Evolutionary conservation across 1,284 basidiomycete genomes (phyloP).

Genomic region (Leccinum proliferum): DNA sequence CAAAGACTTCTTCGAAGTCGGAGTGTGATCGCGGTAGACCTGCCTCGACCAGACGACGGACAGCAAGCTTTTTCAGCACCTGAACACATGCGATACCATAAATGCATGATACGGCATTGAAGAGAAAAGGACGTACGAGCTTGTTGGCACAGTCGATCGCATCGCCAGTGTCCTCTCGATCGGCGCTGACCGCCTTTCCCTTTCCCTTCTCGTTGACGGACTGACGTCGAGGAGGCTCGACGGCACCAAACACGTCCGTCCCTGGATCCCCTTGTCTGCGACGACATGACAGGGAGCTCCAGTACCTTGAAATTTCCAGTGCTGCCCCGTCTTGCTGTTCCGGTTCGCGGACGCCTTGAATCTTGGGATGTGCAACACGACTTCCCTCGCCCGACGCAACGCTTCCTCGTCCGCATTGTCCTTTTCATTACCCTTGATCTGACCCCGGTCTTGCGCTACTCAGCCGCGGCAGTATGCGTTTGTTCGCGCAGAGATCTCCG

Average conservation of each 20-base stretch:
- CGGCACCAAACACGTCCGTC: conserved; percentile 47
- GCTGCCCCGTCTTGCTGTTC: conserved; percentile 6
- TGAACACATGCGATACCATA: conserved; percentile 14
- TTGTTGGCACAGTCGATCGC: conserved; percentile 40
- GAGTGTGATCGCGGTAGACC: conserved; percentile 50
- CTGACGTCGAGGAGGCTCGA: conserved; percentile 19
- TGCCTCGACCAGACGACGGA: conserved; percentile 33
- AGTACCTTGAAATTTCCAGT: conserved; percentile 43
- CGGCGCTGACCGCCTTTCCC: conserved; percentile 11
- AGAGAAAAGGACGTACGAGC: conserved; percentile 25
- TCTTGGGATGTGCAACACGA: conserved; percentile 33
- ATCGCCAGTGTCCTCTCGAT: conserved; percentile 9
- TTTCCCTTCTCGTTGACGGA: conserved; percentile 21
- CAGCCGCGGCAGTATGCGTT: conserved; percentile 11
- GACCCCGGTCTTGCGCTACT: neutral
- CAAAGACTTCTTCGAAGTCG: conserved; percentile 57
- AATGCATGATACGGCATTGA: neutral
- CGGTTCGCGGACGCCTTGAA: conserved; percentile 10
- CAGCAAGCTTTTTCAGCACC: conserved; percentile 41
- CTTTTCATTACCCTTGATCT: conserved; percentile 12
- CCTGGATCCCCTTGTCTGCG: conserved; percentile 27
- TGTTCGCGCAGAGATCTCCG: conserved; percentile 18
- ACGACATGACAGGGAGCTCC: conserved; percentile 30
- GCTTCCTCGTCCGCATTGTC: conserved; percentile 21
- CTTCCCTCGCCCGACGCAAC: conserved; percentile 29